Evolutionary conservation across 345 rosid genomes (phyloP), one percentile per base, ranked within the genome.

Genomic region (Mangifera indica): DNA sequence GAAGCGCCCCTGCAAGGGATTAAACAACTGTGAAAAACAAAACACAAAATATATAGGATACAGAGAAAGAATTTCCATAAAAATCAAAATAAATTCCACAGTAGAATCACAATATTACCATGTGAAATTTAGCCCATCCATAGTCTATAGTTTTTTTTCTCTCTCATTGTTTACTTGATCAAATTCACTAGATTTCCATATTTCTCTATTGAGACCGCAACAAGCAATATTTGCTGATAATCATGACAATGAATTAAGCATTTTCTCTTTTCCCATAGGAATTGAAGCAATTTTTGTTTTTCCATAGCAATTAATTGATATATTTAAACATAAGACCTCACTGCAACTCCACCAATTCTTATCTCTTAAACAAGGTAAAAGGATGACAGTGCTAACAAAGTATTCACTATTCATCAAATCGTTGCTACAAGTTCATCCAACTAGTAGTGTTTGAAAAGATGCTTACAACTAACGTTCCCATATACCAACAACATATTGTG

Each of bases 1-100:
- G 85, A 81, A 73, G 77, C 78, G 62, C 93, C 87, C 99, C 99
- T 95, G 93, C 83, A 79, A 25, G 25, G 44, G n/a, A 78, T 67
- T 48, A 26, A 53, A 37, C 32, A 53, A 52, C 20, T 18, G n/a
- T 5, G 12, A 29, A 67, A 53, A 34, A 67, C 48, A 48, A 32
- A 20, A n/a, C 12, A 10, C 52, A 5, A 68, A 37, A 42, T 68
- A 37, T 20, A 53, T 10, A n/a, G 34, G 48, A 55, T 0, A 56
- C 26, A 49, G 24, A 55, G 10, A 9, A 40, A 42, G 37, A 10
- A 44, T 6, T 69, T 56, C 32, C 40, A 55, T 56, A 34, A 20
- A 14, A 40, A 26, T 37, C 13, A 66, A 24, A 70, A 17, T 44
- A 45, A 10, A 14, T 4, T 44, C 21, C 17, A 42, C 18, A 42